Evolutionary conservation across 2,329 filamentous ascomycete genomes (phyloP), one percentile per base, ranked within the genome.

Genomic region (Aspergillus ibericus): DNA sequence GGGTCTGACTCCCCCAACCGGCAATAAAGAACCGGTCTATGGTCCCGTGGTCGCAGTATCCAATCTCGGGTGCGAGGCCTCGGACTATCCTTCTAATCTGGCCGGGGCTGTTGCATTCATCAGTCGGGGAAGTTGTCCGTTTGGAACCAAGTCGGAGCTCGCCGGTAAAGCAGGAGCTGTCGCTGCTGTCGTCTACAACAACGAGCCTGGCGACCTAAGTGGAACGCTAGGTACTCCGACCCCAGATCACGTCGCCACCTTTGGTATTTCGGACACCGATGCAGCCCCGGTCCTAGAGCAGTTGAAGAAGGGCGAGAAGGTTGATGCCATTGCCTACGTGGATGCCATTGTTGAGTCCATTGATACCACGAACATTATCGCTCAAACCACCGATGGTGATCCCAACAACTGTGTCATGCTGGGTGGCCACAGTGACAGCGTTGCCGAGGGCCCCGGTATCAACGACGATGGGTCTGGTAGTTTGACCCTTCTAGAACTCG

Each of bases 381-480:
- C 85, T 2, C 81, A 85, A 59, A 84, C 84, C 6, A 81, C 79
- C 56, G 74, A 72, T 34, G 85, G 86, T 40, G 82, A 87, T 67
- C 80, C 82, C 3, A 70, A 84, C 59, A 85, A 87, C 67, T 78
- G 83, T 48, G 76, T 88, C 40, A 82, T 84, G 60, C 73, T 86
- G 12, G 84, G 84, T 44, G 85, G 80, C 2, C 85, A 88, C 72
- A 81, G 80, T 36, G 85, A 88, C 72, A 85, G 82, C 15, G 85
- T 87, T 8, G 76, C 77, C 22, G 81, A 79, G 9, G 85, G 85
- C 0, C 85, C 85, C 3, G 89, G 89, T 36, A 91, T 92, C 80
- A 92, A 92, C 72, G 89, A 92, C 65, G 88, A 92, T 66, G 89
- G 89, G 29, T 87, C 86, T 2, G 89, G 89, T 58, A 85, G 81